Conservation (phyloP, 495 filamentous ascomycete species). For the Aspergillus bridgeri region DNA sequence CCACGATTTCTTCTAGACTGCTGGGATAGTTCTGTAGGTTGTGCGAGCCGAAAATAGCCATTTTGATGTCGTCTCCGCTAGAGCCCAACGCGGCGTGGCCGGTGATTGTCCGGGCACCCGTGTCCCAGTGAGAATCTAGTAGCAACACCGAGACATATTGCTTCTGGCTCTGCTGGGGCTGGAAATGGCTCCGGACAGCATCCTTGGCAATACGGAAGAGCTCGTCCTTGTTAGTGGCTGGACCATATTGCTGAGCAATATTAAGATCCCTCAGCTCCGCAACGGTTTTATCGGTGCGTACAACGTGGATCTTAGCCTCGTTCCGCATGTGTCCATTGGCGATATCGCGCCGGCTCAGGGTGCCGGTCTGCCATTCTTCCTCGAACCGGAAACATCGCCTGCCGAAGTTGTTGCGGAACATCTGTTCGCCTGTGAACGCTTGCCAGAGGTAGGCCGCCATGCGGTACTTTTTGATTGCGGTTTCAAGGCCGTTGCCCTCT, state of each 20-base stretch:
- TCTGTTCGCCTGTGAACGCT: slow-evolving; percentile 91
- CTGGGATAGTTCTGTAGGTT: slow-evolving; percentile 82
- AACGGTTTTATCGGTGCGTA: slow-evolving; percentile 78
- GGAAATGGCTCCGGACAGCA: slow-evolving; percentile 73
- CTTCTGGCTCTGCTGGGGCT: slow-evolving; percentile 67
- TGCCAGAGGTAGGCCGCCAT: slow-evolving; percentile 96
- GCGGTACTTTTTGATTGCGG: slow-evolving; percentile 78
- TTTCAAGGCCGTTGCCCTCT: slow-evolving; percentile 77
- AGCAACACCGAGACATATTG: slow-evolving; percentile 81
- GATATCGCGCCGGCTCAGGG: slow-evolving; percentile 66
- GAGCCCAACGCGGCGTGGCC: slow-evolving; percentile 82
- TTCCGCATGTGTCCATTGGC: slow-evolving; percentile 71
- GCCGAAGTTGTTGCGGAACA: slow-evolving; percentile 82
- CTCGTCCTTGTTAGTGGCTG: slow-evolving; percentile 62
- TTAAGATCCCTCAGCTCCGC: slow-evolving; percentile 76
- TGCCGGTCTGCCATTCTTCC: slow-evolving; percentile 86
- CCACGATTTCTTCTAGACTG: slow-evolving; percentile 78
- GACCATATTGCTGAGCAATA: slow-evolving; percentile 72
- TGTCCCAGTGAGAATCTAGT: slow-evolving; percentile 87
- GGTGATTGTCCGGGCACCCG: slow-evolving; percentile 58
- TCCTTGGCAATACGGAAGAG: slow-evolving; percentile 73
- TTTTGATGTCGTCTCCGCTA: slow-evolving; percentile 62
- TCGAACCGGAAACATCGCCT: slow-evolving; percentile 84
- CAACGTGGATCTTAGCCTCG: slow-evolving; percentile 82
- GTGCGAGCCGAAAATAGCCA: slow-evolving; percentile 89